Conservation (phyloP, 257 asterid genomes). For the Plectranthus barbatus region DNA sequence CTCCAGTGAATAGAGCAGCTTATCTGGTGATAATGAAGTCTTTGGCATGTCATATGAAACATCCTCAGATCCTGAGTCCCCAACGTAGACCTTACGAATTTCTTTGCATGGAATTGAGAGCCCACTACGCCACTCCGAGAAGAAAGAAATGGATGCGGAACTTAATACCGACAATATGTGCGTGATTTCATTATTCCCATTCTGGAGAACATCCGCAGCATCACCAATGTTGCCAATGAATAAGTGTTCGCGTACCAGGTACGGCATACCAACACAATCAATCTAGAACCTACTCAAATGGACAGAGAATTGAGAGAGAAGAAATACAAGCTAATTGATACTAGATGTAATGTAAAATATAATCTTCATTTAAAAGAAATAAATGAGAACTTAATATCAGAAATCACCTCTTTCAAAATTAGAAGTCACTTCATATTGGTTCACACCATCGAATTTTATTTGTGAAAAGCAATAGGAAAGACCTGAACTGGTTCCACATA, state of each 20-base stretch:
- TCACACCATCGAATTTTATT: neutral
- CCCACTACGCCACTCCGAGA: conserved; percentile 84
- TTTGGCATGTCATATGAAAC: conserved; percentile 36
- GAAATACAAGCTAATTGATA: neutral
- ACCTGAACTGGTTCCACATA: neutral
- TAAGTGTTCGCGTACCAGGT: conserved; percentile 74
- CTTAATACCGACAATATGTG: conserved; percentile 77
- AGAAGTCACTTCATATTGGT: neutral
- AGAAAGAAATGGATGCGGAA: conserved; percentile 79
- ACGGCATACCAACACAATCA: conserved; percentile 54
- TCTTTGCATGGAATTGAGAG: conserved; percentile 62
- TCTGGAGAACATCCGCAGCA: conserved; percentile 88
- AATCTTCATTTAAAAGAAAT: neutral
- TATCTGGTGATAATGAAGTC: conserved; percentile 58
- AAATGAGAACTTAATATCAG: neutral
- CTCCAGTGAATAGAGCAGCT: conserved; percentile 72
- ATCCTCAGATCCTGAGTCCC: conserved; percentile 42
- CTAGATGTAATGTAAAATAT: neutral
- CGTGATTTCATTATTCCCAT: conserved; percentile 66
- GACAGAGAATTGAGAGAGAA: neutral
- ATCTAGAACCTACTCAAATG: conserved; percentile 21
- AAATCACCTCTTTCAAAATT: neutral
- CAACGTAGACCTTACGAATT: conserved; percentile 68
- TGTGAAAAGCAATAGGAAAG: neutral
- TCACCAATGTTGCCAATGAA: conserved; percentile 78